phyloP scores from a whole-genome alignment of 129 eudicot genomes.

The Ambrosia trifida region DNA sequence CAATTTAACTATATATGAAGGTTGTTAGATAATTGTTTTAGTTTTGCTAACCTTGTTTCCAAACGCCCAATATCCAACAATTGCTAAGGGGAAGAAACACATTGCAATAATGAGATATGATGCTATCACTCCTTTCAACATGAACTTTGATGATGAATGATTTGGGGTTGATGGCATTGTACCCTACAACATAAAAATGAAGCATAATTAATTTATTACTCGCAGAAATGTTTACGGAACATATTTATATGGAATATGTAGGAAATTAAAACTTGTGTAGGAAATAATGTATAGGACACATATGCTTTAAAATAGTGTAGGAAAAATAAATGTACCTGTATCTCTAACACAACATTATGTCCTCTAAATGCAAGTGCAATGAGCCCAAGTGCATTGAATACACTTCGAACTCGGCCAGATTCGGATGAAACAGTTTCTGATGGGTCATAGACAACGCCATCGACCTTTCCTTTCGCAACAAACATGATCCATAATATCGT shows the following conservation, averaged over 20 bases:
- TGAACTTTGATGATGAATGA: conserved; percentile 38
- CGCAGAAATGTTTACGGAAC: neutral
- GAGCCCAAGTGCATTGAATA: conserved; percentile 49
- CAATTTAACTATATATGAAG: neutral
- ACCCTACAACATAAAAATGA: conserved; percentile 42
- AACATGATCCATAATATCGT: conserved; percentile 46
- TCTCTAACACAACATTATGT: conserved; percentile 75
- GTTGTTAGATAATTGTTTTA: neutral
- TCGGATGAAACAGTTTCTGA: conserved; percentile 16
- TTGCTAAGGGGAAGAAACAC: conserved; percentile 65
- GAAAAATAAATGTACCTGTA: conserved; percentile 49
- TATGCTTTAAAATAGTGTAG: too few species aligned
- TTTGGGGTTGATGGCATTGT: conserved; percentile 47
- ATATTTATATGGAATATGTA: too few species aligned
- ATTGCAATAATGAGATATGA: conserved; percentile 50
- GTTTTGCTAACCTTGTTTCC: conserved; percentile 48
- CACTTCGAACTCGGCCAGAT: conserved; percentile 24
- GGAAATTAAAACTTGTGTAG: too few species aligned
- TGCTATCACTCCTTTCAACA: conserved; percentile 51
- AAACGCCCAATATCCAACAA: conserved; percentile 65
- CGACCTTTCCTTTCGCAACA: conserved; percentile 29
- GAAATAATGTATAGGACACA: too few species aligned
- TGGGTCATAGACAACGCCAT: conserved; percentile 18
- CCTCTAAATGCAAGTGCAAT: conserved; percentile 67
- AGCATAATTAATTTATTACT: neutral